Evolutionary conservation across 176 grass and related monocot species (phyloP), one percentile per base, ranked within the genome.

Genomic region (Secale cereale): DNA sequence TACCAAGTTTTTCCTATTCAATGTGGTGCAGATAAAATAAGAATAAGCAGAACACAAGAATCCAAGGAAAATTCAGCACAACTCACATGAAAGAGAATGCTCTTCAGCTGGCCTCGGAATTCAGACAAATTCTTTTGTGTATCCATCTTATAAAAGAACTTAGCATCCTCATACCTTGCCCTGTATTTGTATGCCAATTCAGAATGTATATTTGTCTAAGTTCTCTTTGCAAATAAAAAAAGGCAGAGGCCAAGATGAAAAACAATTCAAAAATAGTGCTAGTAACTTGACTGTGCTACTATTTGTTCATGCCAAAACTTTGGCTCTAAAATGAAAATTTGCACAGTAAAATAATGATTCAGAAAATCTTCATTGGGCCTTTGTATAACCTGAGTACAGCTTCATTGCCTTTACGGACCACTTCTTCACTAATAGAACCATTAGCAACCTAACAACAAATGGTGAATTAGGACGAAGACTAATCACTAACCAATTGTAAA

Each of bases 41-140:
- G 61, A 72, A 6, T 26, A 88, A 79, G 52, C 43, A 64, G 23
- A 57, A 65, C n/a, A 82, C 23, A 61, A 40, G 16, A 74, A 80
- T 33, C 17, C 77, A 80, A 78, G 35, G 27, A 67, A 19, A 85
- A 26, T 82, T 64, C 35, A 66, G 40, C 29, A 33, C 23, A 32
- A 87, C 96, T 92, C 90, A 98, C 96, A 95, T 98, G 96, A 85
- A 98, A 98, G 78, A 98, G 93, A 85, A 98, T 95, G 71, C 96
- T 81, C 31, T 78, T 94, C 39, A 98, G 91, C 77, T 90, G 91
- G 61, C 59, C 74, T 39, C 91, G 93, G 37, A 98, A 98, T 80
- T 98, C 93, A 88, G 91, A 90, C 54, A 98, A 89, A 68, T 94
- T 89, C 87, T 93, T 98, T 78, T 91, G 89, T 30, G 87, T 95